Evolutionary conservation across 441 rosid species (phyloP).

Genomic region (Jatropha multifida): DNA sequence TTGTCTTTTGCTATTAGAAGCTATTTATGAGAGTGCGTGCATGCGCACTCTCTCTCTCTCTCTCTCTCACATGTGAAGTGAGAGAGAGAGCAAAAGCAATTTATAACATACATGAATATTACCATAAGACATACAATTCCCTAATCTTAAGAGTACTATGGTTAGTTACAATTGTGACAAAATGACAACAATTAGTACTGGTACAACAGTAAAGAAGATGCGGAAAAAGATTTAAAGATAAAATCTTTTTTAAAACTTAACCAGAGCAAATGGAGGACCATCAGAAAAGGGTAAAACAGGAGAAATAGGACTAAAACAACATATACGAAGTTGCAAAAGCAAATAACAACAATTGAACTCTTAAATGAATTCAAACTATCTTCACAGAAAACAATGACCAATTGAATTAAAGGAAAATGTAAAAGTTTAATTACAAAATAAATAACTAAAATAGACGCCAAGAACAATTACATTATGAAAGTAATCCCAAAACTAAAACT

Average conservation of each 20-base stretch:
- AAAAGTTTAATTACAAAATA: background rate
- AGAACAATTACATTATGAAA: background rate
- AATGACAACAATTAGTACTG: too few relatives aligned
- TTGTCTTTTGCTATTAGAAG: conserved; percentile 6
- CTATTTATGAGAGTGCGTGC: too few relatives aligned
- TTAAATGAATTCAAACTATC: background rate
- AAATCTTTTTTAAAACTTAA: background rate
- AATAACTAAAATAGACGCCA: background rate
- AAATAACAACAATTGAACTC: too few relatives aligned
- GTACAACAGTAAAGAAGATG: background rate
- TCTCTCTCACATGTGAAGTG: too few relatives aligned
- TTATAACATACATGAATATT: too few relatives aligned
- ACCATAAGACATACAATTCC: too few relatives aligned
- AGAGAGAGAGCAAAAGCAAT: too few relatives aligned
- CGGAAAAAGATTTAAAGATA: too few relatives aligned
- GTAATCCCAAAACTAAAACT: background rate
- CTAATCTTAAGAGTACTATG: too few relatives aligned
- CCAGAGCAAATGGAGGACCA: too few relatives aligned
- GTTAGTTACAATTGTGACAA: background rate
- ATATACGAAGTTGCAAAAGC: background rate
- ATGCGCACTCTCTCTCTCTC: too few relatives aligned
- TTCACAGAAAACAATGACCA: background rate
- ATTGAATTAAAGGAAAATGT: background rate
- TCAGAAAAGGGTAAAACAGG: too few relatives aligned
- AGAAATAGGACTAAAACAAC: background rate